Evolutionary conservation across 768 basidiomycete genomes (phyloP), one percentile per base, ranked within the genome.

Genomic region (Russula dissimulans): DNA sequence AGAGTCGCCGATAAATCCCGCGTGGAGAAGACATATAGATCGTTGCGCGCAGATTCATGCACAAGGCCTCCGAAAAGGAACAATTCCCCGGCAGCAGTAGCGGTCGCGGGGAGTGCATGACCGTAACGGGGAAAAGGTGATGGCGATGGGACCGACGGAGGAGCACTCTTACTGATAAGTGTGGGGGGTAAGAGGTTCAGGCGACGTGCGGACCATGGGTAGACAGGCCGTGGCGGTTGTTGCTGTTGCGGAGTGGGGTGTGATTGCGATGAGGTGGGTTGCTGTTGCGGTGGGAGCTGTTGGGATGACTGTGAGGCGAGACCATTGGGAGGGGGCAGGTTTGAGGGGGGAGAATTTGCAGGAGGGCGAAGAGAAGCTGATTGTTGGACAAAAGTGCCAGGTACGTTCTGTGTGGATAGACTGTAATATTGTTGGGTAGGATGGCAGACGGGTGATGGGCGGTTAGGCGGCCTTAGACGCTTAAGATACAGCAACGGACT

Each of bases 51-150:
- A 9, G 81, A 75, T 70, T 98, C 95, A 42, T 88, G 83, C 15
- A 98, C 94, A 61, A 99, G 87, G 63, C 97, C 97, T 62, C 97
- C 97, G 65, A 99, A 99, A 63, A 99, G 80, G 74, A 92, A 95
- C 64, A 99, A 84, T 67, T 98, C 94, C 8, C 97, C 97, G 6
- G 78, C 79, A n/a, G 81, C 70, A 26, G 86, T 87, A 2, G 90
- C 82, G 8, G 79, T 81, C 5, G 88, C 81, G 9, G 94, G 94
- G 5, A 97, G 81, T 12, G 95, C 87, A 69, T 97, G 91, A 29
- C 95, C 97, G 69, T 98, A 99, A 44, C 95, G 86, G 29, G 97
- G 95, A 72, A 98, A 98, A 0, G 95, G 95, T 1, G 87, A 85
- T 0, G 91, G 87, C 0, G 91, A 92, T 2, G 85, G 84, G 1